Conservation (phyloP, 2,329 filamentous ascomycete species). For the Niveomyces coronatus region DNA sequence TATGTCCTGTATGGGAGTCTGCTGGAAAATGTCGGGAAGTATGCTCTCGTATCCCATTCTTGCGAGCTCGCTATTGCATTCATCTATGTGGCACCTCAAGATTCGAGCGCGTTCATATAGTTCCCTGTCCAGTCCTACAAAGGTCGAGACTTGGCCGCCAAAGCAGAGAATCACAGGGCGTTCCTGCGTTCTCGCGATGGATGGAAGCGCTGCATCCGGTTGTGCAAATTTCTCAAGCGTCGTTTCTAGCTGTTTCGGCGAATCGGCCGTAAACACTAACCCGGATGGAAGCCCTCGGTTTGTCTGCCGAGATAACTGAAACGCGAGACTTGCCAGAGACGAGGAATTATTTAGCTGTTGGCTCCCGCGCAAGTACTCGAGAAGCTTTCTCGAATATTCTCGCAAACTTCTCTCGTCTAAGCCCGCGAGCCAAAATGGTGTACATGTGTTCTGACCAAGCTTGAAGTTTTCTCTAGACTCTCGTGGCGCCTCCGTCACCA, state of each 20-base stretch:
- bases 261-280: not conserved
- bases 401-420: constrained; percentile 2
- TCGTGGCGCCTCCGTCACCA: constrained; percentile 14
- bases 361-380: not conserved
- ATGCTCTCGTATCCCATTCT: constrained; percentile 17
- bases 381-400: not conserved
- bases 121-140: constrained; percentile 19
- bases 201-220: not conserved
- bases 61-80: not conserved
- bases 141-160: constrained; percentile 19
- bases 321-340: not conserved
- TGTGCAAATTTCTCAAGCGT: not conserved
- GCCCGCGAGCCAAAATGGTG: constrained; percentile 8
- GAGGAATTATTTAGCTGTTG: no score
- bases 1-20: constrained; percentile 13
- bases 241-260: not conserved
- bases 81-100: constrained; percentile 15
- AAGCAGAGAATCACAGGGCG: constrained; percentile 25
- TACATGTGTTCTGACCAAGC: not conserved
- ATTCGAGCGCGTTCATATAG: constrained; percentile 19
- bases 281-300: not conserved
- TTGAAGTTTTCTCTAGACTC: no score
- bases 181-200: not conserved
- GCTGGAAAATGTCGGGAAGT: constrained; percentile 22
- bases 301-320: not conserved